Evolutionary conservation across 208 protist genomes (phyloP), one percentile per base, ranked within the genome.

Genomic region (Acanthamoeba sp.): DNA sequence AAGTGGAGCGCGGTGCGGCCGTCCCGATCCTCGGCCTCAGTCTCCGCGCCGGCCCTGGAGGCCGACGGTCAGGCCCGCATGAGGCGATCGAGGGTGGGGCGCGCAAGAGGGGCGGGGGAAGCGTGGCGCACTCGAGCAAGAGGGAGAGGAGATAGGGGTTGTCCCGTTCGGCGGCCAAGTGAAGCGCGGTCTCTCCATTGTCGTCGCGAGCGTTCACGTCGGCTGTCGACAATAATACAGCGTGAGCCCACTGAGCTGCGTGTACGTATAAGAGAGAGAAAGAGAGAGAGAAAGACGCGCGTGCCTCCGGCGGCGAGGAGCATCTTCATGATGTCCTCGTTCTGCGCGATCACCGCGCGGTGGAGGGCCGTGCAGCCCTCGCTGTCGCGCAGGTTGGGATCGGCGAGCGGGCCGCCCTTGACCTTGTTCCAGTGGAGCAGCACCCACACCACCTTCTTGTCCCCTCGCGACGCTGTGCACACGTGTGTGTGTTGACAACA

Each of bases 351-450:
- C 42, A 64, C 82, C 6, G 82, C 82, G 7, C 82, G 45, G 32
- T 90, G 82, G 29, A 90, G 50, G 0, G 82, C 82, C 3, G 82
- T 90, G 55, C 82, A 90, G 34, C 82, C 82, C 24, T 90, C 82
- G 55, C 20, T 42, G 55, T 90, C 82, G 55, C 45, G 45, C 24
- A 90, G 18, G 27, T 90, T 90, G 45, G 82, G 82, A 62, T 90
- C 52, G 50, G 82, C 82, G 24, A 90, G 82, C n/a, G 27, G 48
- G 12, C 82, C 55, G 22, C 82, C 82, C 50, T 90, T 57, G 12
- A 27, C 55, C 82, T 62, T 57, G 29, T 66, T 66, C 82, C 82
- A 90, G 48, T 90, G 62, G 4, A 90, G 38, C 34, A 90, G 45
- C 82, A 90, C 52, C 82, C 82, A 90, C 18, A 22, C 45, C 18